Percentiles rank a stretch among this genome's conserved stretches.
These are phyloP conservation scores for Venustampulla echinocandica DNA, from an alignment of 495 filamentous ascomycete species.

Conservation along the genomic window DNA sequence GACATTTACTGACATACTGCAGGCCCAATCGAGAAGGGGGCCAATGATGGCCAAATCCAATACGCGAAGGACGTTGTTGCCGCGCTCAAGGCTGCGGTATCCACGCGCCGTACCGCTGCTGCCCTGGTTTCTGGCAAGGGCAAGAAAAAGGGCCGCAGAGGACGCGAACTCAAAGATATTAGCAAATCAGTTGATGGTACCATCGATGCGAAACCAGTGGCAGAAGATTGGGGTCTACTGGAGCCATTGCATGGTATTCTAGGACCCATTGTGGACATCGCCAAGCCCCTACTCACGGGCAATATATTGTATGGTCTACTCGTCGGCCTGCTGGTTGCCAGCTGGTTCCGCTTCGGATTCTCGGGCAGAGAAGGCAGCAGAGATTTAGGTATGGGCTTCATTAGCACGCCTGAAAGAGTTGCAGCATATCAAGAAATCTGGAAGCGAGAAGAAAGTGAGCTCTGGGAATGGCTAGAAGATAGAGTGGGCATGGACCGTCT, in stretches of 20 bases:
- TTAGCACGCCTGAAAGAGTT: slow-evolving; percentile 52
- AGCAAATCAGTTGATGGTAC: slow-evolving; percentile 30
- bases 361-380: slow-evolving; percentile 24
- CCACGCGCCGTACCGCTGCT: slow-evolving; percentile 47
- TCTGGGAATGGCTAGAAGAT: slow-evolving; percentile 97
- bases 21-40: slow-evolving; percentile 92
- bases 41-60: slow-evolving; percentile 76
- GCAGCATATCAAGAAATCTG: slow-evolving; percentile 92
- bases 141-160: slow-evolving; percentile 47
- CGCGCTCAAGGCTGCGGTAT: slow-evolving; percentile 62
- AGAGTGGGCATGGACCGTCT: slow-evolving; percentile 68
- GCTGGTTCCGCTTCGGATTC: slow-evolving; percentile 42
- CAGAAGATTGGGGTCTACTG: slow-evolving; percentile 65
- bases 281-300: slow-evolving; percentile 60
- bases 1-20: slow-evolving; percentile 7
- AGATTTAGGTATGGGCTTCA: slow-evolving; percentile 27
- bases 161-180: slow-evolving; percentile 29
- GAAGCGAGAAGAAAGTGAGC: slow-evolving; percentile 77
- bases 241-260: slow-evolving; percentile 66
- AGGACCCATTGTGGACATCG: slow-evolving; percentile 59
- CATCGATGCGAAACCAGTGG: slow-evolving; percentile 33
- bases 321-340: slow-evolving; percentile 49
- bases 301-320: slow-evolving; percentile 56
- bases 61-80: slow-evolving; percentile 72
- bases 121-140: slow-evolving; percentile 37